phyloP scores from a whole-genome alignment of 208 protist genomes.

The Sergeia podlipaevii region DNA sequence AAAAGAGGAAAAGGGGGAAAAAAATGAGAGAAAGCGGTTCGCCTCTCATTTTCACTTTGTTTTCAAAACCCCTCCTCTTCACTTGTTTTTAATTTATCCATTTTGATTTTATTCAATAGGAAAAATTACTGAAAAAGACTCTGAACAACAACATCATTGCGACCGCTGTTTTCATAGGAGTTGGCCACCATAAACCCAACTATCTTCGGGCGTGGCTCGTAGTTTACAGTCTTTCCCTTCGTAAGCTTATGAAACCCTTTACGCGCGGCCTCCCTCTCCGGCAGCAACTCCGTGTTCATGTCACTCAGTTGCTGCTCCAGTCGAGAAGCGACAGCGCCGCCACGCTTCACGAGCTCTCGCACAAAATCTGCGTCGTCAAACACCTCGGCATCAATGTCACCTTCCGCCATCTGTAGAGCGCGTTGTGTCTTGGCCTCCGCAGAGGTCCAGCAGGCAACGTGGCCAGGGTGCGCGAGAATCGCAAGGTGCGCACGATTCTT shows the following conservation, averaged over 20 bases:
- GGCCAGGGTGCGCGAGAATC: slow-evolving; percentile 72
- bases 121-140: slow-evolving; percentile 70
- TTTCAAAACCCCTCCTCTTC: not conserved
- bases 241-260: slow-evolving; percentile 77
- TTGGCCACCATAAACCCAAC: slow-evolving; percentile 76
- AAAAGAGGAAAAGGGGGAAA: slow-evolving; percentile 12
- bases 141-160: slow-evolving; percentile 62
- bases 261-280: slow-evolving; percentile 27
- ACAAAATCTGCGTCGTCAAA: slow-evolving; percentile 82
- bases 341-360: slow-evolving; percentile 69
- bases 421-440: slow-evolving; percentile 43
- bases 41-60: not conserved
- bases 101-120: not conserved
- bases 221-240: slow-evolving; percentile 77
- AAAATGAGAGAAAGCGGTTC: not conserved
- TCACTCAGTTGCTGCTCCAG: slow-evolving; percentile 61
- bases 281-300: slow-evolving; percentile 22
- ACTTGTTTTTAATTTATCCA: not conserved
- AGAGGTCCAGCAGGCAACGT: slow-evolving; percentile 17
- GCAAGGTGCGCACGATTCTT: slow-evolving; percentile 61
- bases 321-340: slow-evolving; percentile 39
- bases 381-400: slow-evolving; percentile 77
- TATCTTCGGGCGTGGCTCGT: slow-evolving; percentile 75
- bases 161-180: slow-evolving; percentile 45
- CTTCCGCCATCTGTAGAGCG: slow-evolving; percentile 63